phyloP scores from a whole-genome alignment of 345 rosid genomes.

The Heritiera fomes region DNA sequence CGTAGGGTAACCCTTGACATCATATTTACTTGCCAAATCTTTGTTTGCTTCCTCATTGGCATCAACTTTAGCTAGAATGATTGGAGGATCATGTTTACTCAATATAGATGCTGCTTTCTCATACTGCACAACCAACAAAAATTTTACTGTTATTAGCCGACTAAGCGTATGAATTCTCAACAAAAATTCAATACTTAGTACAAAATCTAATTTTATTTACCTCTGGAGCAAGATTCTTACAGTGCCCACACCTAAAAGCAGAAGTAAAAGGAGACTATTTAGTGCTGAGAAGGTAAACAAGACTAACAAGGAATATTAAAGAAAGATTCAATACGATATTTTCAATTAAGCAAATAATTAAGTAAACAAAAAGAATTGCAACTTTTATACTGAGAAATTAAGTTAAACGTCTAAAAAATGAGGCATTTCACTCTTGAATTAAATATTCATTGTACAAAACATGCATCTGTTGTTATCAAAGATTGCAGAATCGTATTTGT shows the following conservation, averaged over 20 bases:
- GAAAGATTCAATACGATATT: neutral
- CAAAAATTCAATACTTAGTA: neutral
- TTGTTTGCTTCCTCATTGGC: slow-evolving; percentile 74
- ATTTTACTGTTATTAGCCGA: neutral
- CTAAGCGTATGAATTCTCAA: neutral
- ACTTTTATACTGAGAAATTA: neutral
- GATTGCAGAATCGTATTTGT: neutral
- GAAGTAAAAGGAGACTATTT: neutral
- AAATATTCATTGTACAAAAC: neutral
- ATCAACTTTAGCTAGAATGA: slow-evolving; percentile 86
- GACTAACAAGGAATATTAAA: neutral
- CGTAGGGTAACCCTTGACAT: slow-evolving; percentile 91
- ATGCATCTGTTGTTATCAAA: neutral
- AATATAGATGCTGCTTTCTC: slow-evolving; percentile 90
- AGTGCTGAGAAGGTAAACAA: neutral
- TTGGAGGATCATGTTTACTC: slow-evolving; percentile 62
- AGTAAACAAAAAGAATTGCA: neutral
- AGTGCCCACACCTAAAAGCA: slow-evolving; percentile 88
- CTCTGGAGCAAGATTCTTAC: slow-evolving; percentile 94
- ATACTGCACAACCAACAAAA: slow-evolving; percentile 46
- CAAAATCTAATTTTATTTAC: slow-evolving; percentile 32
- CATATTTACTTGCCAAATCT: slow-evolving; percentile 53
- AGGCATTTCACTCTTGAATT: neutral
- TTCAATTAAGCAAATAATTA: neutral
- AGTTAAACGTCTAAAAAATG: neutral